Conservation (phyloP, 805 yeast genomes). For the Peterozyma toletana region DNA sequence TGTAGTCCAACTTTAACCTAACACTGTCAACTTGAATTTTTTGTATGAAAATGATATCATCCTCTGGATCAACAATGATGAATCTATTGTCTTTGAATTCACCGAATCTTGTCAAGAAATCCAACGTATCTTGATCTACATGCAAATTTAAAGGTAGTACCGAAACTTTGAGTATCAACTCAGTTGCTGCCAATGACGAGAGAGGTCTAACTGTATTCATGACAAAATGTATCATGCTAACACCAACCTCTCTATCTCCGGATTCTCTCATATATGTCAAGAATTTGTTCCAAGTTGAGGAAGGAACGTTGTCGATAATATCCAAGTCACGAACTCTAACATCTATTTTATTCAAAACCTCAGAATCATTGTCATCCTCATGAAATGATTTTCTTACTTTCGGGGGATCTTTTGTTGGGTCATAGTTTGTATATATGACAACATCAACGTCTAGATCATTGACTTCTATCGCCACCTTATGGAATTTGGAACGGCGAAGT, state of each 20-base stretch:
- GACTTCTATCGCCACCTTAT: constrained; percentile 53
- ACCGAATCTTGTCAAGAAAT: constrained; percentile 71
- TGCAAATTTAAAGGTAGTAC: constrained; percentile 74
- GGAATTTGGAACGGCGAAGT: constrained; percentile 55
- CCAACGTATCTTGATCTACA: constrained; percentile 90
- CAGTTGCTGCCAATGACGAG: constrained; percentile 58
- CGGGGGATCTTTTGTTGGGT: constrained; percentile 32
- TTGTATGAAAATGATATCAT: constrained; percentile 63
- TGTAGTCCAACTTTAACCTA: constrained; percentile 72
- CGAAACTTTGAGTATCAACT: constrained; percentile 43
- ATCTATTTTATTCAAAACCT: constrained; percentile 39
- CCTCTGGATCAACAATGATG: constrained; percentile 47
- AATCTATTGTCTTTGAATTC: constrained; percentile 73
- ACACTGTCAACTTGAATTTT: constrained; percentile 56
- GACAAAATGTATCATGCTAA: constrained; percentile 49
- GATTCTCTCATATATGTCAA: constrained; percentile 60
- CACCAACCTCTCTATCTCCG: constrained; percentile 65
- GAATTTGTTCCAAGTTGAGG: constrained; percentile 89
- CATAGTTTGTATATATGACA: constrained; percentile 36
- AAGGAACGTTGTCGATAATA: constrained; percentile 69
- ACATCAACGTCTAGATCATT: constrained; percentile 44
- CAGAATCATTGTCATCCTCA: constrained; percentile 26
- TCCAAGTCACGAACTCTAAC: constrained; percentile 48
- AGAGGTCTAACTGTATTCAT: constrained; percentile 62
- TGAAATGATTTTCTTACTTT: constrained; percentile 20